Evolutionary conservation across 257 asterid species (phyloP).

Genomic region (Solanum clarkiae): DNA sequence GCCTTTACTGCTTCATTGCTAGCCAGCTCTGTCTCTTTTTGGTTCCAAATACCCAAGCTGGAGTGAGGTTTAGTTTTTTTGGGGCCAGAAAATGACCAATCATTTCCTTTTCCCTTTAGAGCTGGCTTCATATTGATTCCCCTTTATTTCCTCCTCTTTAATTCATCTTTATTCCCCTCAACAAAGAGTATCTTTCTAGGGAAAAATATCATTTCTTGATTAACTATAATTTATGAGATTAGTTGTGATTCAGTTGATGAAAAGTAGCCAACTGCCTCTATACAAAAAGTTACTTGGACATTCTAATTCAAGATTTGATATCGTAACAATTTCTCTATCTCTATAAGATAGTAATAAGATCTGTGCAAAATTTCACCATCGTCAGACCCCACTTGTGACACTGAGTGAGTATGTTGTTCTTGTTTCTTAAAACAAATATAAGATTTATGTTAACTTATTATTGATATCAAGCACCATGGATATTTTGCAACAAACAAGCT

Average conservation of each 20-base stretch:
- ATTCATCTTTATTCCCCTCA: neutral
- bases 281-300: neutral
- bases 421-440: neutral
- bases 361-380: too few relatives aligned
- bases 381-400: too few relatives aligned
- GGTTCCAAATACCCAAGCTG: constrained; percentile 5
- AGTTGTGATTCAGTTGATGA: neutral
- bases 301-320: neutral
- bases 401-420: too few relatives aligned
- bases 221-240: neutral
- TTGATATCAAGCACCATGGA: neutral
- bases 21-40: neutral
- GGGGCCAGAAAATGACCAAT: constrained; percentile 15
- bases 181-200: neutral
- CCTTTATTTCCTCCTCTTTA: neutral
- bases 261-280: neutral
- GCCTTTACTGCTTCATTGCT: constrained; percentile 8
- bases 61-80: constrained; percentile 4
- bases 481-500: neutral
- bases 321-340: neutral
- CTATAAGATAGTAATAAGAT: too few relatives aligned
- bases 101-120: constrained; percentile 12
- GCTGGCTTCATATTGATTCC: constrained; percentile 7
- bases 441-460: neutral
- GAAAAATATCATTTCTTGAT: neutral